These are phyloP conservation scores for Citrus maxima DNA, from an alignment of 345 rosid genomes.

Conservation along the genomic window DNA sequence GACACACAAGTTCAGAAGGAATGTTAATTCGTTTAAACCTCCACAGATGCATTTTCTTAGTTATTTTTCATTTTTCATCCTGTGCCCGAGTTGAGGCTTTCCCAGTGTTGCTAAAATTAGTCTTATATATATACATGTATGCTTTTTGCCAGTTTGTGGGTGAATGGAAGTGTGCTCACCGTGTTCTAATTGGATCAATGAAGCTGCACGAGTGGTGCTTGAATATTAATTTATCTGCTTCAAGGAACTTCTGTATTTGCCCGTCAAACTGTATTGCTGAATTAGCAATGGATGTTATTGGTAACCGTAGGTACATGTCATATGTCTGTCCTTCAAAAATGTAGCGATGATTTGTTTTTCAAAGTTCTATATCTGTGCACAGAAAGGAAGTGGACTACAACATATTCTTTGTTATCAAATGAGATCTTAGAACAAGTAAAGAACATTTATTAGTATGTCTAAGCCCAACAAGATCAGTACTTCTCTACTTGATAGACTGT, in stretches of 20 bases:
- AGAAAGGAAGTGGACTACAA: background rate
- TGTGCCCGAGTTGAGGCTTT: background rate
- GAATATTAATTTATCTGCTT: background rate
- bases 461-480: background rate
- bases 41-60: background rate
- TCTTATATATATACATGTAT: background rate
- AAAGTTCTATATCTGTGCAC: background rate
- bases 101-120: background rate
- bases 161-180: background rate
- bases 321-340: too few species aligned
- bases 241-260: background rate
- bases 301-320: too few species aligned
- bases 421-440: background rate
- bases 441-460: background rate
- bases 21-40: background rate
- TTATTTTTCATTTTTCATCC: background rate
- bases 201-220: background rate
- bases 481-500: background rate
- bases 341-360: background rate
- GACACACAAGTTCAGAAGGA: slow-evolving; percentile 11
- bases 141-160: background rate
- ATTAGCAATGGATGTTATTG: background rate
- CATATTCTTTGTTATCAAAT: background rate
- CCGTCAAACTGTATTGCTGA: background rate
- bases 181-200: background rate